Evolutionary conservation across 805 yeast genomes (phyloP), one percentile per base, ranked within the genome.

Genomic region (Wilhelminamyces savonicus): DNA sequence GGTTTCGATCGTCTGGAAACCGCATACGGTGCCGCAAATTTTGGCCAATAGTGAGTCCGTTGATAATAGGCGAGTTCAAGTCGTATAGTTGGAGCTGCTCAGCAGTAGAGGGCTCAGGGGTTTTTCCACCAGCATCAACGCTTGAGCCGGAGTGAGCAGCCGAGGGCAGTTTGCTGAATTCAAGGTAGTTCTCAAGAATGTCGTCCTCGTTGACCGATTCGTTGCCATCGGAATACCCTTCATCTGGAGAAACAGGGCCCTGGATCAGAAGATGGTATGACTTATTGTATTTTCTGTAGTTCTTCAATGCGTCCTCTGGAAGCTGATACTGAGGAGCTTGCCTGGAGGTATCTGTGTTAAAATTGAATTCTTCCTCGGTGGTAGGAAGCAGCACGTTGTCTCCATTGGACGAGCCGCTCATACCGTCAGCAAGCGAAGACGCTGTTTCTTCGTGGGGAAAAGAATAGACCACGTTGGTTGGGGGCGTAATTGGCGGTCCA

Each of bases 11-110:
- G 11, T 3, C n/a, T n/a, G n/a, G n/a, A n/a, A n/a, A n/a, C n/a
- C n/a, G n/a, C n/a, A n/a, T n/a, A n/a, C 19, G 19, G 29, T 52
- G 53, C 11, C 48, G 28, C 21, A 47, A 29, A 33, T 47, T 53
- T 13, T 42, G 38, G 2, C 63, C 63, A 7, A 57, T 32, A 1
- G 59, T 57, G 16, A 59, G 37, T 0, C 65, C 65, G 32, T 54
- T 57, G 10, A 59, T 51, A 6, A 57, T 28, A 3, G 65, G 65
- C 13, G 59, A 52, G 27, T 39, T 40, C 7, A 52, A 27, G 24
- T 56, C 63, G 35, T 35, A 50, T 7, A 49, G 27, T n/a, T 48
- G 45, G 13, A 46, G 33, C 16, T 39, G 34, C 20, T 43, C 48
- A 54, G 6, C 7, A 5, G 13, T 25, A 16, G 24, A 6, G 7